phyloP scores from a whole-genome alignment of 768 basidiomycete species.

The Botryobasidium botryosum region DNA sequence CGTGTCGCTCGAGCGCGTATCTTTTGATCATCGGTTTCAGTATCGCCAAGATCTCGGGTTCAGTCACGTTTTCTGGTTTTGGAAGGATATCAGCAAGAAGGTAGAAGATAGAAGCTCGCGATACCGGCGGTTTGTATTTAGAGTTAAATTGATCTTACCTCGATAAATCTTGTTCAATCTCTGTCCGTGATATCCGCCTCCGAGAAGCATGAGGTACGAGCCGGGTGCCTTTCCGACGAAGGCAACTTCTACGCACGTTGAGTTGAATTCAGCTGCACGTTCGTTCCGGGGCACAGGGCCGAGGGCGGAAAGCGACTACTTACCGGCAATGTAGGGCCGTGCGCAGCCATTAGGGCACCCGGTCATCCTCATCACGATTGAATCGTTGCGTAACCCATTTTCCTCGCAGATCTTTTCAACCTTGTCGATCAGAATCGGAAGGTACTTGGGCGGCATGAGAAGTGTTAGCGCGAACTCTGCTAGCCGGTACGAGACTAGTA shows the following conservation, averaged over 20 bases:
- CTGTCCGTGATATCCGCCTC: conserved; percentile 89
- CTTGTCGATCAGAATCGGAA: conserved; percentile 84
- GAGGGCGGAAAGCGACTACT: conserved; percentile 15
- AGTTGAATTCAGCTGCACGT: not conserved
- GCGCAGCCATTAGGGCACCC: conserved; percentile 93
- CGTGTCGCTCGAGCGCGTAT: conserved; percentile 71
- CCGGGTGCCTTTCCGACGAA: conserved; percentile 95
- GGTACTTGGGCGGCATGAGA: conserved; percentile 38
- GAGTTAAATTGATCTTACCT: conserved; percentile 25
- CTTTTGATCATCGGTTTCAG: conserved; percentile 86
- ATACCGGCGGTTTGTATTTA: not conserved
- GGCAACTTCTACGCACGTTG: conserved; percentile 49
- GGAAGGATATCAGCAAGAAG: not conserved
- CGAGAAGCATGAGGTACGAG: conserved; percentile 84
- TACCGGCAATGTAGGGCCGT: conserved; percentile 79
- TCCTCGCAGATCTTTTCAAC: conserved; percentile 92
- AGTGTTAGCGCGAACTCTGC: not conserved
- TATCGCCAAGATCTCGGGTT: conserved; percentile 82
- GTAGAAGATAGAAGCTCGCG: too few relatives aligned
- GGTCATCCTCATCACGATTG: conserved; percentile 97
- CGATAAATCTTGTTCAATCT: conserved; percentile 92
- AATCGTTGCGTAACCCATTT: conserved; percentile 81
- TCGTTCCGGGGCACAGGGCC: too few relatives aligned
- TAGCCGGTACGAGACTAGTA: conserved; percentile 6
- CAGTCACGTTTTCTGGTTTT: conserved; percentile 58